Evolutionary conservation across 352 stramenopile genomes (phyloP), one percentile per base, ranked within the genome.

Genomic region (Pythium insidiosum): DNA sequence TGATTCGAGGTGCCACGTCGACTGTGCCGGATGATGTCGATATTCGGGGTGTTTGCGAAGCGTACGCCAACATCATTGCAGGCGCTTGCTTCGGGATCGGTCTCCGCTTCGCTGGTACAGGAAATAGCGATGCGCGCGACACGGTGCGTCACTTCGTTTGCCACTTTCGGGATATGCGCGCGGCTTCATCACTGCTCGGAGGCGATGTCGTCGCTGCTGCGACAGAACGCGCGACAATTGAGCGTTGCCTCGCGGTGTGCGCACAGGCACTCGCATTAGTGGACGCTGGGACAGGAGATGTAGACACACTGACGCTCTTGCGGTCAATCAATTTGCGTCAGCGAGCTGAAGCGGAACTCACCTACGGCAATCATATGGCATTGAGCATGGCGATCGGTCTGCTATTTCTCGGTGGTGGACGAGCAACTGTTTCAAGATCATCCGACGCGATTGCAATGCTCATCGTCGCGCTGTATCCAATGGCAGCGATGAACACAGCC

Each of bases 281-380:
- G 18, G 96, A 98, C 61, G 89, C 95, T 36, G 96, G 96, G 21
- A 97, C 85, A 13, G 96, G 96, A 6, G 82, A 98, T 56, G 47
- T 98, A 10, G 84, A 97, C 55, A 94, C 87, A 7, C 65, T 99
- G 20, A 68, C 82, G 25, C 37, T 99, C 3, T 69, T 99, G 30
- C 94, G 96, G 11, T 84, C 79, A 2, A 56, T 90, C 46, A 88
- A 82, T 22, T 40, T 94, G 37, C 69, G 79, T 2, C 79, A 90
- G 52, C 73, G 73, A n/a, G 69, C 84, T 4, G 78, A 94, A 31
- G 47, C 60, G 3, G 74, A 87, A 38, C 81, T 97, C 26, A 93
- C 79, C 10, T 98, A 98, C 47, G 96, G 96, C 6, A 96, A 90
- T 26, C 95, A 99, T 66, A 97, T 98, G 90, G 76, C 84, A 12